Evolutionary conservation across 768 basidiomycete genomes (phyloP).

Genomic region (Pulveroboletus sp.): DNA sequence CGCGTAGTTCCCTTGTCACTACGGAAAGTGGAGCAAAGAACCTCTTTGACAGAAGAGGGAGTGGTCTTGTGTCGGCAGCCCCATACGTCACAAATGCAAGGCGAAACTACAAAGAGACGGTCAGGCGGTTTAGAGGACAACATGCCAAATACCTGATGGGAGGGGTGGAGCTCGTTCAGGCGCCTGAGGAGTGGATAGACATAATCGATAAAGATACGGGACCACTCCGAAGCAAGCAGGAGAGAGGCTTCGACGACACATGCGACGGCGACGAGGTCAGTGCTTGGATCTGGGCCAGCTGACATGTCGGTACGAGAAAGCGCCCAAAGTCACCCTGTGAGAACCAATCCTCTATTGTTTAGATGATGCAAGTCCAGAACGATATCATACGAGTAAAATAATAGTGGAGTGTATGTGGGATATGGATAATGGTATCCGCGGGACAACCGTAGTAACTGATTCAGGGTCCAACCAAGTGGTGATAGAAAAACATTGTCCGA

Average conservation of each 20-base stretch:
- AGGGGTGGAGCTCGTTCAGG: conserved; percentile 41
- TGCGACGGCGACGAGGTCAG: conserved; percentile 46
- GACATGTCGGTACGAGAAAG: conserved; percentile 17
- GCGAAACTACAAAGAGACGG: conserved; percentile 30
- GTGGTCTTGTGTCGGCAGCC: conserved; percentile 51
- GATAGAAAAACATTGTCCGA: conserved; percentile 8
- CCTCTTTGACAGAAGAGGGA: conserved; percentile 52
- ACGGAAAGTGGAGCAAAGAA: conserved; percentile 49
- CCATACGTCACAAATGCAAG: conserved; percentile 65
- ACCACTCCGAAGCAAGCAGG: conserved; percentile 53
- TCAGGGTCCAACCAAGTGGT: conserved; percentile 1
- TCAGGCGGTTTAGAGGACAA: not conserved
- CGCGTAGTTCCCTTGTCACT: conserved; percentile 44
- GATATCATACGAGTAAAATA: conserved; percentile 7
- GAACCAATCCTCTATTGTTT: conserved; percentile 10
- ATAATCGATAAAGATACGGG: conserved; percentile 43
- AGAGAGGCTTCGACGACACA: conserved; percentile 64
- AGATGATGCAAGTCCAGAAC: conserved; percentile 4
- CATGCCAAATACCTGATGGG: conserved; percentile 33
- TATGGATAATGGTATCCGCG: conserved; percentile 9
- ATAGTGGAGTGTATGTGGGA: conserved; percentile 12
- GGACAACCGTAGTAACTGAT: not conserved
- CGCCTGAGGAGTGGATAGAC: conserved; percentile 51
- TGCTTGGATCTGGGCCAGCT: conserved; percentile 8
- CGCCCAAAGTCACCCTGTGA: not conserved